A percentile compares a stretch with the other conserved stretches of the same genome.
Evolutionary conservation across 1,139 yeast species (phyloP).

Genomic region (Taphrina flavorubra): DNA sequence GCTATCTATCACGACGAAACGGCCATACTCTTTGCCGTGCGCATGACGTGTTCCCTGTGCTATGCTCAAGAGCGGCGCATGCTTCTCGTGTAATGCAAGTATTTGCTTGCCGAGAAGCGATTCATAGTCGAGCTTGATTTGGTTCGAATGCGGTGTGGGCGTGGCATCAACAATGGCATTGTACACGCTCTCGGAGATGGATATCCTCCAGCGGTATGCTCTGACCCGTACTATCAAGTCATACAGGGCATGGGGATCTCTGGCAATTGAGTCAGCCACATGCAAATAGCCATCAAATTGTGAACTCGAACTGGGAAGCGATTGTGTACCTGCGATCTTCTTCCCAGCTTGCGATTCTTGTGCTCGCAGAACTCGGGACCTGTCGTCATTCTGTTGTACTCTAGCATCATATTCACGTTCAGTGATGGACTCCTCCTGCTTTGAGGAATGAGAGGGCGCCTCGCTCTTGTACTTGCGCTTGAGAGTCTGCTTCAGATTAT

Average conservation of each 20-base stretch:
- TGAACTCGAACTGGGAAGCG: background rate
- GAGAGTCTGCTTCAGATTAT: background rate
- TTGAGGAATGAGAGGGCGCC: background rate
- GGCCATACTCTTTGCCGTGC: background rate
- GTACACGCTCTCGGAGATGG: background rate
- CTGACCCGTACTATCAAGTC: background rate
- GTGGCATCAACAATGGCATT: background rate
- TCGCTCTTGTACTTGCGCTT: slow-evolving; percentile 9
- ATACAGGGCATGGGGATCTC: slow-evolving; percentile 8
- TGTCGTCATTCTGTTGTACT: background rate
- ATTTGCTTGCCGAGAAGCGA: background rate
- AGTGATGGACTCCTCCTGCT: background rate
- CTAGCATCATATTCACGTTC: background rate
- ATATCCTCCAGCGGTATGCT: background rate
- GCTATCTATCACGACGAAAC: background rate
- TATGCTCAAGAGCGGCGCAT: background rate
- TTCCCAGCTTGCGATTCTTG: background rate
- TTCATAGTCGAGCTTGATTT: slow-evolving; percentile 5
- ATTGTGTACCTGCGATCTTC: background rate
- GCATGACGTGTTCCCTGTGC: background rate
- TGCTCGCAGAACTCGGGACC: background rate
- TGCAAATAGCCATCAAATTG: background rate
- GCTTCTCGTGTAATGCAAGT: background rate
- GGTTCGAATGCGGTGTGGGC: background rate
- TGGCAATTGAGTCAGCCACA: background rate